A percentile compares a stretch with the other conserved stretches of the same genome.
Evolutionary conservation across 192 early-diverging fungal species (phyloP).

Genomic region (Gigaspora rosea): DNA sequence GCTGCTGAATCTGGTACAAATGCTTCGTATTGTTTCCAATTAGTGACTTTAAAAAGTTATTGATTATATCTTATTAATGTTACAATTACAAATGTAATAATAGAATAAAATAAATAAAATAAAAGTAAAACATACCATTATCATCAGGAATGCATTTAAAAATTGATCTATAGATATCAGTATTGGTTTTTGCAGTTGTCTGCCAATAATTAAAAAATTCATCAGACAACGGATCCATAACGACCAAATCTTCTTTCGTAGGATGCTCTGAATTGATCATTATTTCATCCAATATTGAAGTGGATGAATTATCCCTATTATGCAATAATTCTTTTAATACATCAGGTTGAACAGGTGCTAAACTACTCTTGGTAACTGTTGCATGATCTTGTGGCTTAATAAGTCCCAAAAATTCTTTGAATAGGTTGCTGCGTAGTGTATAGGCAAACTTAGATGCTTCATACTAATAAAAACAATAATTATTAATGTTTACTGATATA

Average conservation of each 20-base stretch:
- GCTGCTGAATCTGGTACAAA: slow-evolving; percentile 51
- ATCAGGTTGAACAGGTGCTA: slow-evolving; percentile 40
- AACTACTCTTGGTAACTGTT: slow-evolving; percentile 40
- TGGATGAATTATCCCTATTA: not conserved
- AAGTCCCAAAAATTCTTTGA: slow-evolving; percentile 82
- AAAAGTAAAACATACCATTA: slow-evolving; percentile 50
- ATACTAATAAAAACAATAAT: slow-evolving; percentile 47
- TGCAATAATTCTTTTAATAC: not conserved
- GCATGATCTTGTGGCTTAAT: slow-evolving; percentile 49
- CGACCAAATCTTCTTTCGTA: slow-evolving; percentile 39
- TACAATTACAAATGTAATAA: not conserved
- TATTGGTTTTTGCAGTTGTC: slow-evolving; percentile 68
- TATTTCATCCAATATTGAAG: not conserved
- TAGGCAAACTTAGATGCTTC: slow-evolving; percentile 74
- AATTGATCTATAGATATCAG: slow-evolving; percentile 68
- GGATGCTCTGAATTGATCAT: slow-evolving; percentile 28
- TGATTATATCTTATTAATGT: not conserved
- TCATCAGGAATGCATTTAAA: slow-evolving; percentile 90
- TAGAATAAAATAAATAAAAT: not conserved
- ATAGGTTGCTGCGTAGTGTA: slow-evolving; percentile 73
- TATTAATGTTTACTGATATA: not conserved
- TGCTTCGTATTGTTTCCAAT: slow-evolving; percentile 40
- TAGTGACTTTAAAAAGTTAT: not conserved
- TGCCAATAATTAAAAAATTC: slow-evolving; percentile 65
- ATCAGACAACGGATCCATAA: slow-evolving; percentile 72